Evolutionary conservation across 345 rosid species (phyloP), one percentile per base, ranked within the genome.

Genomic region (Aquilaria sinensis): DNA sequence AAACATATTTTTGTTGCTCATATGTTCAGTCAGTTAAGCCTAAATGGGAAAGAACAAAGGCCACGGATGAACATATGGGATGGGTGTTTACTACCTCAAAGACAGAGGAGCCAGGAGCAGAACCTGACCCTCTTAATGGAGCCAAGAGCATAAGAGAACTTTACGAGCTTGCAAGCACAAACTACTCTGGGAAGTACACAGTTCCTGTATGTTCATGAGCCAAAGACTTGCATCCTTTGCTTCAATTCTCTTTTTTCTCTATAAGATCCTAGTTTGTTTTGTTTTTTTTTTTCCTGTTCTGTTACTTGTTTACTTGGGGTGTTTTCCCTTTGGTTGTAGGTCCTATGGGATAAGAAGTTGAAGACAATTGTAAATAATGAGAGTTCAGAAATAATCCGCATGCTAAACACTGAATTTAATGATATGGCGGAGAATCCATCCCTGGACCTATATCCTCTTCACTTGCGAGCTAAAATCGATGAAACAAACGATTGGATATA

Each of bases 31-130:
- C 98, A 9, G 90, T 84, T 37, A 83, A 87, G 57, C 92, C 97
- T 23, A 81, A 77, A 63, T 93, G 98, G 98, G 96, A 74, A 72
- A 84, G 80, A 81, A 92, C 98, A 10, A 89, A 85, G 64, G 93
- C 85, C 41, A 76, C 57, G 0, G 98, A 89, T 72, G 91, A 87
- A 61, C 97, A 89, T 70, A 85, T 80, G 84, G 94, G 98, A 65
- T 93, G 98, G 97, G 81, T 93, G 41, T 93, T 93, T 58, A 85
- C 93, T 14, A 63, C 74, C 48, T 74, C 84, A 10, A 67, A 72
- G 16, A 65, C 81, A 0, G 94, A 92, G 75, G 90, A 86, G 59
- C 77, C 74, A 11, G 98, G 85, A 74, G 93, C 98, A 74, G 90
- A 75, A 33, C 87, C 85, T 12, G 90, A 89, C 70, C 70, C 78